phyloP scores from a whole-genome alignment of 2,329 filamentous ascomycete genomes.

The Didymella glomerata region DNA sequence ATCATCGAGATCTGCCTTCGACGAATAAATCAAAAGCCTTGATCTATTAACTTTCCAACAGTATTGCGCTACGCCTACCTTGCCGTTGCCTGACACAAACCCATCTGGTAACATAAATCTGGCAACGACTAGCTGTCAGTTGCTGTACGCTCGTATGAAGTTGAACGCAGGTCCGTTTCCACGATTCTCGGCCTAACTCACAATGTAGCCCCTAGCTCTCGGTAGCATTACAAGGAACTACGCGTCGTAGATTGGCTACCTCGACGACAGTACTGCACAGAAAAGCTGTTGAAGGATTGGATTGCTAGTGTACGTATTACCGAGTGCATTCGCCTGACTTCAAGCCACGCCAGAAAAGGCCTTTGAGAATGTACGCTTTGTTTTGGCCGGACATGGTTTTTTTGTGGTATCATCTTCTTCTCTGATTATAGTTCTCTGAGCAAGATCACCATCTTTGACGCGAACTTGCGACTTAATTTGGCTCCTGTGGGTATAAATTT shows the following conservation, averaged over 20 bases:
- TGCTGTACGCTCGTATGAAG: neutral
- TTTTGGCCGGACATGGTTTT: neutral
- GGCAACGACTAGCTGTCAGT: neutral
- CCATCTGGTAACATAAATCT: neutral
- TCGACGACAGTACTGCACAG: neutral
- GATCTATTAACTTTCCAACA: neutral
- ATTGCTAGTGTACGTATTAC: neutral
- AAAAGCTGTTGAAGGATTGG: neutral
- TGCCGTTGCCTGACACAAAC: neutral
- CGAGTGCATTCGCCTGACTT: too few species aligned
- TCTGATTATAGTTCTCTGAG: neutral
- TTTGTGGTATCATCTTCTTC: neutral
- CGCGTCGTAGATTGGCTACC: neutral
- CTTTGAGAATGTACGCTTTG: neutral
- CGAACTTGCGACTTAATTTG: neutral
- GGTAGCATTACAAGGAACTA: neutral
- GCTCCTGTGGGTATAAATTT: neutral
- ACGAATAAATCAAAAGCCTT: neutral
- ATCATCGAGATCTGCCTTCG: neutral
- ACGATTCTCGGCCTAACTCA: neutral
- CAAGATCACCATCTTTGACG: neutral
- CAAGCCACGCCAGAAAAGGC: neutral
- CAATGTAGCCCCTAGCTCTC: neutral
- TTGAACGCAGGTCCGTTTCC: neutral
- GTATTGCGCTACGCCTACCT: neutral